Base-by-base conservation (phyloP, 345 rosid species). In the Corchorus capsularis region DNA sequence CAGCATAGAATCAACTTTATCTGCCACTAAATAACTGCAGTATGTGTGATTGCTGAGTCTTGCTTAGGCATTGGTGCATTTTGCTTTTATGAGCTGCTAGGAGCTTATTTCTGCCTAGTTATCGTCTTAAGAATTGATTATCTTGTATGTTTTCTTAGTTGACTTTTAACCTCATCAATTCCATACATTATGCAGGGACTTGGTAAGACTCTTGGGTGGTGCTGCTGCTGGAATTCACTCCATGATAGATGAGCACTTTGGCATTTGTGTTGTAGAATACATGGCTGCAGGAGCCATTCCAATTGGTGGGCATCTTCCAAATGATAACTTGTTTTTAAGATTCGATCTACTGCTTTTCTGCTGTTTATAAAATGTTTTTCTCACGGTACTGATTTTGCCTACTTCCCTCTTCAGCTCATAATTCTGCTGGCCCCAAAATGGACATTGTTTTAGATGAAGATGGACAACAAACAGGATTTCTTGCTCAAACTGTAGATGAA, bases 261-360 rank as follows among this genome's bases (percentile, higher is more conserved):
- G 98, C 72, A 93, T 93, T 8, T 79, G 96, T 7, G 94, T 93
- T 59, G 99, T 93, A 20, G 96, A 93, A 85, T 96, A 86, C 76
- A 96, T 96, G 97, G 96, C 94, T 77, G 97, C 97, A 2, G 99
- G 98, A 11, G 94, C 97, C 54, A 87, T 96, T 73, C 98, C 99
- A 54, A 92, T 93, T n/a, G 97, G 97, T 96, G 49, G 34, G 84
- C 63, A n/a, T 70, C 27, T 27, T 76, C 64, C 53, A 68, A 71
- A 43, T 67, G 68, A 37, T 35, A 27, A 52, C 56, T 74, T 32
- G 8, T 72, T 47, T 69, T 62, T 64, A 15, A 3, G 2, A 63
- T 39, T 2, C 13, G 6, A 41, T 45, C 20, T 60, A 9, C 19
- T 32, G 47, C 53, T 3, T 20, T 75, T 19, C 66, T 11, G 27